phyloP scores from a whole-genome alignment of 2,329 filamentous ascomycete genomes.

The Alternaria tenuissima region DNA sequence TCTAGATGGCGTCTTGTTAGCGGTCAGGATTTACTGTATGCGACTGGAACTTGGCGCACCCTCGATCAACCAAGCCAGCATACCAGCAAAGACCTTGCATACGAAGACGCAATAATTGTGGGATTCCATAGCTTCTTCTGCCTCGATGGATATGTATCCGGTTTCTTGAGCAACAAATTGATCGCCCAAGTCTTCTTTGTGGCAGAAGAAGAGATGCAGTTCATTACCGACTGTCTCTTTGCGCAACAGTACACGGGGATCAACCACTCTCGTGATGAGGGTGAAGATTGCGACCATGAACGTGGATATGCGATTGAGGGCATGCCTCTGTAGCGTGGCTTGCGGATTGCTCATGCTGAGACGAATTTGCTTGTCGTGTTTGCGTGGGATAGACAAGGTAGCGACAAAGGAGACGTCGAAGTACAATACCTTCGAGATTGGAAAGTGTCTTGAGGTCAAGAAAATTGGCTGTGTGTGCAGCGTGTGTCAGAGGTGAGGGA shows the following conservation, averaged over 20 bases:
- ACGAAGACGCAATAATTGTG: conserved; percentile 1
- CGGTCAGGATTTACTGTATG: neutral
- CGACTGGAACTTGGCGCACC: neutral
- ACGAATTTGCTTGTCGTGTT: neutral
- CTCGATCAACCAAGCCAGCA: neutral
- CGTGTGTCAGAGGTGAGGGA: neutral
- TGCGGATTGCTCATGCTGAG: neutral
- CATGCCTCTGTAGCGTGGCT: neutral
- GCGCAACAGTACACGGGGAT: neutral
- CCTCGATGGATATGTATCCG: neutral
- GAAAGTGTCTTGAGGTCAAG: neutral
- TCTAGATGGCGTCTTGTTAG: neutral
- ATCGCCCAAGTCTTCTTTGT: neutral
- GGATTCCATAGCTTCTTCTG: neutral
- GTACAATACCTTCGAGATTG: rapidly evolving
- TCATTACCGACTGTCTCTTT: neutral
- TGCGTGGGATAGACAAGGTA: neutral
- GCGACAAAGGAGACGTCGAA: neutral
- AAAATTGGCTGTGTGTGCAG: neutral
- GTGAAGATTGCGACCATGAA: neutral
- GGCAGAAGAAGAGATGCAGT: neutral
- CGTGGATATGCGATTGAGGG: neutral
- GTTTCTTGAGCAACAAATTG: neutral
- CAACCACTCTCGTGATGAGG: neutral
- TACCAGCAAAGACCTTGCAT: neutral